Conservation (phyloP, 2,329 filamentous ascomycete species). For the Colletotrichum navitas region DNA sequence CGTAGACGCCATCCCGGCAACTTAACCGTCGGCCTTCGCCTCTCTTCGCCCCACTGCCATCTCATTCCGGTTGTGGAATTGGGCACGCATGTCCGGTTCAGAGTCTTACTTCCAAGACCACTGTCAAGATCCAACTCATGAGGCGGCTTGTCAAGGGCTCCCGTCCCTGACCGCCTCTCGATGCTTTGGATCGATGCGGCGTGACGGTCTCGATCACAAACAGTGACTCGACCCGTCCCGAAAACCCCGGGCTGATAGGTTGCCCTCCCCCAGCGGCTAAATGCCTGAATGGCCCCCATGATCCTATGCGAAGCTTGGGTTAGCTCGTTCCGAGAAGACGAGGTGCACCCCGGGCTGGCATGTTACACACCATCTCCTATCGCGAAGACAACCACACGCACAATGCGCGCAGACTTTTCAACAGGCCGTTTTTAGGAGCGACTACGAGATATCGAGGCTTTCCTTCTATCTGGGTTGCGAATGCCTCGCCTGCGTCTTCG, state of each 20-base stretch:
- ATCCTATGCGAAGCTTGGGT: constrained; percentile 27
- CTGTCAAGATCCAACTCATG: background rate
- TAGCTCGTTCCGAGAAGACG: constrained; percentile 5
- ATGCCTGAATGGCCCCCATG: constrained; percentile 4
- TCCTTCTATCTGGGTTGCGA: background rate
- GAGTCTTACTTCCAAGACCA: constrained; percentile 1
- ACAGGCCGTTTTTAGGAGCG: background rate
- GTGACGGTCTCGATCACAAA: constrained; percentile 24
- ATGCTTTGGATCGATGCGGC: constrained; percentile 11
- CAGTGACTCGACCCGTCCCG: constrained; percentile 34
- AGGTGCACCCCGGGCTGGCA: constrained; percentile 4
- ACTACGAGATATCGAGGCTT: background rate
- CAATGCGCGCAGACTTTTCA: background rate
- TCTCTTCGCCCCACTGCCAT: constrained; percentile 53
- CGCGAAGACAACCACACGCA: constrained; percentile 1
- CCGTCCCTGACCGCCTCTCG: constrained; percentile 24
- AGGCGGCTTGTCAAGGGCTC: constrained; percentile 2
- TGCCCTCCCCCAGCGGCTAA: constrained; percentile 23
- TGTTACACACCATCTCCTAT: constrained; percentile 2
- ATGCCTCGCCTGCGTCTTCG: background rate
- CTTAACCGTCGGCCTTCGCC: constrained; percentile 44
- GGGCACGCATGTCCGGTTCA: constrained; percentile 34
- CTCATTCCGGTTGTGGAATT: constrained; percentile 13
- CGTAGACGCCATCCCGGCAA: constrained; percentile 8
- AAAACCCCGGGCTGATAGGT: constrained; percentile 18